Base-by-base conservation (phyloP, 2,329 filamentous ascomycete genomes). In the Fusarium torreyae region DNA sequence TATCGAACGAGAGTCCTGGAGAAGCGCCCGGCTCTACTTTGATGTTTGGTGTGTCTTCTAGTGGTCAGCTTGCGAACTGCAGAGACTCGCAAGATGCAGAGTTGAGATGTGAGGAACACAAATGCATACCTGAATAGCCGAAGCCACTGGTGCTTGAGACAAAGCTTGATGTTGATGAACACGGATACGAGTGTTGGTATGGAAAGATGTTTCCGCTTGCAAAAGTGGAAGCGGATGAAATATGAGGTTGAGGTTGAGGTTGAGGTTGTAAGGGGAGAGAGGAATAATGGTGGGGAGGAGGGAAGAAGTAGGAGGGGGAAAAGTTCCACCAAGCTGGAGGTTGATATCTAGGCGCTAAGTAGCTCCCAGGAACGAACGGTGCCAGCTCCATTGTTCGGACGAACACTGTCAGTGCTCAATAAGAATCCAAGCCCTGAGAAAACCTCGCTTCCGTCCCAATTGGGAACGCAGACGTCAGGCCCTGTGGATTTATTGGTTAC, bases 341-440 rank as follows among this genome's bases (percentile, higher is more conserved):
- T 24, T 60, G 56, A 69, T 50, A 69, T 50, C 13, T 9, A 26
- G 40, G 53, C 26, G 38, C 28, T 14, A 38, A 17, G 28, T 36
- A 33, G 49, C 22, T 11, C 45, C 39, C 40, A 8, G 11, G 7
- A 17, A n/a, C 24, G 33, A 34, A 18, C 8, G 38, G 17, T 34
- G 18, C 28, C n/a, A 54, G 7, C 15, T 48, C 39, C 44, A 51
- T 52, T 53, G 36, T 45, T 28, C 42, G 26, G 34, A 51, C 17
- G n/a, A 66, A 63, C 38, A 13, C 14, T 34, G 20, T 2, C 46
- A 38, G 36, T 45, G 43, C 18, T 54, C 18, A 58, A 44, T 18
- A 40, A 14, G 28, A 31, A 31, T 31, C 28, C 28, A 31, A 31
- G 28, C 28, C 28, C 28, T 31, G 13, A 31, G 9, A 31, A 31